Evolutionary conservation across 1,284 basidiomycete genomes (phyloP), one percentile per base, ranked within the genome.

Genomic region (Athelia psychrophila): DNA sequence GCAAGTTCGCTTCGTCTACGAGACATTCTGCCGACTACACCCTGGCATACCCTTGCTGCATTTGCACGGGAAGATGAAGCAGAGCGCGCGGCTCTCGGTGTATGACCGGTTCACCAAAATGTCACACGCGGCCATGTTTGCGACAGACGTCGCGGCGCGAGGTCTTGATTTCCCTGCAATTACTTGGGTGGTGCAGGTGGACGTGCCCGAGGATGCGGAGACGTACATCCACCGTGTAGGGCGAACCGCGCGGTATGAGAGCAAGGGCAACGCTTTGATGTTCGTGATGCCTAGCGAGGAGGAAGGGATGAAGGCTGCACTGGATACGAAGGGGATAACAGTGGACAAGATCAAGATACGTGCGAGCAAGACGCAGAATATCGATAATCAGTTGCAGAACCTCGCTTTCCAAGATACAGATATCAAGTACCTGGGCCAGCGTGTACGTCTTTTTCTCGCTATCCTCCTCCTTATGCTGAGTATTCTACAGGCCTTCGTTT

Each of bases 401-500:
- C 83, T 98, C 49, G 89, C 92, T 2, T 99, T 99, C 77, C 88
- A 95, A 70, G 95, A 97, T 56, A 91, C 95, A 0, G 94, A 99
- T 68, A 89, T 99, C 70, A 99, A 99, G 70, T 97, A 98, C 66
- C 83, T 99, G 6, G 97, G 89, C 6, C 96, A 99, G 68, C 75
- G 92, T 52, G 93, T 94, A 64, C 56, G 86, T 78, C 16, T 30
- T 30, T 32, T 47, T 40, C 25, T 44, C 23, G n/a, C n/a, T n/a
- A 63, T 22, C 33, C 40, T 45, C 13, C 24, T n/a, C 20, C 6
- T 19, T 27, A n/a, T n/a, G n/a, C n/a, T n/a, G n/a, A n/a, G n/a
- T n/a, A n/a, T n/a, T n/a, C n/a, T n/a, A n/a, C n/a, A 98, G 91
- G 93, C 96, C 0, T 98, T 99, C 65, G 91, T 98, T 18, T 97